Evolutionary conservation across 2,329 filamentous ascomycete genomes (phyloP), one percentile per base, ranked within the genome.

Genomic region (Colletotrichum graminicola): DNA sequence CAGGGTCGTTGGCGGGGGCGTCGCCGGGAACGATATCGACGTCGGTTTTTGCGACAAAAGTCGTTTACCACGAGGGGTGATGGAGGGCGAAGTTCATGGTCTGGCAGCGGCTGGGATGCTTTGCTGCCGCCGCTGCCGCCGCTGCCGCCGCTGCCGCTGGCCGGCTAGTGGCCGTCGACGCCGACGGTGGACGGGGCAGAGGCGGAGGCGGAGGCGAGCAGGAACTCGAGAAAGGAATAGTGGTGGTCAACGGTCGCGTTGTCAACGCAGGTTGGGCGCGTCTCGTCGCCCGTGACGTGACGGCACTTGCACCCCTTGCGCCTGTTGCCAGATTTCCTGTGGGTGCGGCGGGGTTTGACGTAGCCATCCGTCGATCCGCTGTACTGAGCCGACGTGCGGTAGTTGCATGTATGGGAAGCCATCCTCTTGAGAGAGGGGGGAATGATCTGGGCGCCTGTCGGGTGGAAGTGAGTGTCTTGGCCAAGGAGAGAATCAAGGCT

Each of bases 201-300:
- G 59, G 45, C 39, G 59, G 60, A 39, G 59, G 66, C 45, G 39
- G 59, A 64, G 3, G 73, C 41, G 10, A 74, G 56, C 18, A 70
- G 60, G 29, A 41, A 70, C 43, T 68, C 61, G 54, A 74, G 63
- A 60, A 73, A 85, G 0, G 80, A 79, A 68, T 83, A 85, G 8
- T 71, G 67, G 8, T 80, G 77, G 61, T 82, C 78, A 51, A 79
- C 79, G 54, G 80, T 79, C 26, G 77, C 74, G 73, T 83, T 85
- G 69, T 84, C 82, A 55, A 77, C 78, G n/a, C n/a, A n/a, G n/a
- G n/a, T n/a, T n/a, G n/a, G n/a, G n/a, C n/a, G n/a, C n/a, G n/a
- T 71, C 75, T 85, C 82, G 66, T 85, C 83, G 76, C 83, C 85
- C 45, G 82, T 82, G 65, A 83, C 82, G 55, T 83, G 82, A 1